These are phyloP conservation scores for Ophiostoma quercus DNA, from an alignment of 2,329 filamentous ascomycete species.

Conservation along the genomic window DNA sequence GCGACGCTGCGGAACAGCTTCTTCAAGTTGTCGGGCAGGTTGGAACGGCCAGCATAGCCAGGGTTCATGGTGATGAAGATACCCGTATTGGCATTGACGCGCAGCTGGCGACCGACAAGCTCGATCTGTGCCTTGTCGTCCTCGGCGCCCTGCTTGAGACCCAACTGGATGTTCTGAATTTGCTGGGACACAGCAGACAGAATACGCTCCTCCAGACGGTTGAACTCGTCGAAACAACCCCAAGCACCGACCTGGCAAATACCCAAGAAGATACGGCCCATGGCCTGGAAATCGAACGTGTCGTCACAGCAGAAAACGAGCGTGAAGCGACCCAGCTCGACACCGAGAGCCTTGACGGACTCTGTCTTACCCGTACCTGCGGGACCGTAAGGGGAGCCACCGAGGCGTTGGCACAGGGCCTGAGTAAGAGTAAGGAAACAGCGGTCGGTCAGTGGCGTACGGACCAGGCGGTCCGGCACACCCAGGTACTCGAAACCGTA, in stretches of 20 bases:
- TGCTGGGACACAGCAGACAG: conserved; percentile 97
- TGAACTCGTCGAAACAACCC: conserved; percentile 99
- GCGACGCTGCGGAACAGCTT: conserved; percentile 98
- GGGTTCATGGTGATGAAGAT: conserved; percentile 99
- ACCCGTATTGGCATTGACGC: conserved; percentile 87
- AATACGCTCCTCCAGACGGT: conserved; percentile 95
- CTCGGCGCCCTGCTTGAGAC: conserved; percentile 75
- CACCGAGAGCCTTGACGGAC: conserved; percentile 94
- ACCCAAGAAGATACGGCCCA: conserved; percentile 98
- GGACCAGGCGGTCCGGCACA: conserved; percentile 90
- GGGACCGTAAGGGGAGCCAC: conserved; percentile 94
- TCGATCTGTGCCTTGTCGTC: conserved; percentile 88
- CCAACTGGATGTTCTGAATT: conserved; percentile 98
- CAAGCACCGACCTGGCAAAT: conserved; percentile 98
- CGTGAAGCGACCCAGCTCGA: conserved; percentile 94
- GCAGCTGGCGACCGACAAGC: conserved; percentile 82
- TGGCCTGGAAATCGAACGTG: conserved; percentile 98
- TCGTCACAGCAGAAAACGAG: conserved; percentile 99
- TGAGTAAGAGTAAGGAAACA: conserved; percentile 98
- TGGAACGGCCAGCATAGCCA: conserved; percentile 95
- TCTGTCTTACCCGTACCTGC: conserved; percentile 98
- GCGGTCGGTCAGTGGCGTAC: conserved; percentile 92
- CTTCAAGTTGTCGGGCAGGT: conserved; percentile 97
- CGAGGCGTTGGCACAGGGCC: conserved; percentile 87
- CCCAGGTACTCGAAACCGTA: conserved; percentile 99